Base-by-base conservation (phyloP, 75 land plant species). In the Cupressus sempervirens region DNA sequence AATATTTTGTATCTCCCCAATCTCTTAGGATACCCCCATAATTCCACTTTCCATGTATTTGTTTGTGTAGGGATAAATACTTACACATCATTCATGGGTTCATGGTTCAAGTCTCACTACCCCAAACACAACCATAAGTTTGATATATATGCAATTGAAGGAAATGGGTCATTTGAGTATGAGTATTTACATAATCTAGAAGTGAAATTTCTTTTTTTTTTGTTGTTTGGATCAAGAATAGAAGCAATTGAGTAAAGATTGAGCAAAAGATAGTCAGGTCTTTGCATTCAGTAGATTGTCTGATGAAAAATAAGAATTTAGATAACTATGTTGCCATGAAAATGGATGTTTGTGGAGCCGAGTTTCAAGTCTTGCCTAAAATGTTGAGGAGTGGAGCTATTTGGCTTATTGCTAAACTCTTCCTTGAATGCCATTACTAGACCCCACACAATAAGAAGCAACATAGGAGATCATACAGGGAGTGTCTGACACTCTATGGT, bases 291-390 rank as follows among this genome's bases (percentile, higher is more conserved):
- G 90, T 93, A 52, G 92, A 91, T 18, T 96, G 97, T 97, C 41
- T 96, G 82, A 83, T 12, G 84, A 80, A 77, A 81, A 92, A 90
- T 74, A 88, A 91, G 83, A 83, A 80, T 76, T 83, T 85, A 43
- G 92, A 88, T 35, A 97, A 96, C 62, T 92, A 89, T 83, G 94
- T 96, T 83, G 95, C 95, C 82, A 87, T 96, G 97, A 95, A 96
- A 83, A 93, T 94, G 77, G 97, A 96, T 84, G 97, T 96, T 32
- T 87, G 89, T 41, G 88, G 86, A 15, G 89, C 85, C 7, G 94
- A 93, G 65, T 83, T 89, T 72, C 92, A 93, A 76, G 89, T 86
- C 18, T 90, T 93, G 86, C 93, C 93, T 81, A 91, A 88, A 83
- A 76, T 95, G 91, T 73, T 96, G 45, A 89, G 86, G 82, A 90